Evolutionary conservation across 2,329 filamentous ascomycete species (phyloP), one percentile per base, ranked within the genome.

Genomic region (Pyrenochaeta sp.): DNA sequence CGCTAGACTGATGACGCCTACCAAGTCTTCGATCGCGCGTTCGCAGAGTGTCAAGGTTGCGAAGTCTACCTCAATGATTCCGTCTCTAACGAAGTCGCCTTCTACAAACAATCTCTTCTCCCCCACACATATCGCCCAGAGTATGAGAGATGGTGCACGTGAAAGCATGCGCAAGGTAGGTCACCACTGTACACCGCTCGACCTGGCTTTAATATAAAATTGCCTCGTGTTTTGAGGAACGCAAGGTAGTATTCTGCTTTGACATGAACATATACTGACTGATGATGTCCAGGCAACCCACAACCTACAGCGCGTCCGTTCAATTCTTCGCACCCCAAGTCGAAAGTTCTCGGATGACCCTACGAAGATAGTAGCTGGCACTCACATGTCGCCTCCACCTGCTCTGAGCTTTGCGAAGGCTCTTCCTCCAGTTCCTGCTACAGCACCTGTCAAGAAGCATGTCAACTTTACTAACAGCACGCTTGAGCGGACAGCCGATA

Each of bases 391-490:
- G 15, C 81, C 82, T 49, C 72, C 72, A 15, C 56, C 67, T 24
- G 64, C 39, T 43, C 64, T 63, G 57, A 64, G 78, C 40, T 73
- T 84, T 12, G 81, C 87, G 32, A 87, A 86, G 66, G 79, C 82
- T 24, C 73, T 88, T 32, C 84, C 84, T 50, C 73, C 81, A 2
- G 73, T 75, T 27, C 78, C 87, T 53, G 88, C 87, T 5, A 92
- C 90, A 1, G 90, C 90, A 7, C 88, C 88, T 32, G 85, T 88
- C 25, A 91, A 88, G 76, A 96, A 96, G 80, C 89, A 86, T 54
- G 91, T 96, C 36, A 88, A 91, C 50, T 97, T 96, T 70, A 92
- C 90, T 0, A 89, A 89, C 0, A 88, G 87, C 59, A 88, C 89
- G 36, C 85, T 91, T 64, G 64, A 79, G 73, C 67, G 75, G 58